Evolutionary conservation across 306 rosid species (phyloP).

Genomic region (Begonia masoniana): DNA sequence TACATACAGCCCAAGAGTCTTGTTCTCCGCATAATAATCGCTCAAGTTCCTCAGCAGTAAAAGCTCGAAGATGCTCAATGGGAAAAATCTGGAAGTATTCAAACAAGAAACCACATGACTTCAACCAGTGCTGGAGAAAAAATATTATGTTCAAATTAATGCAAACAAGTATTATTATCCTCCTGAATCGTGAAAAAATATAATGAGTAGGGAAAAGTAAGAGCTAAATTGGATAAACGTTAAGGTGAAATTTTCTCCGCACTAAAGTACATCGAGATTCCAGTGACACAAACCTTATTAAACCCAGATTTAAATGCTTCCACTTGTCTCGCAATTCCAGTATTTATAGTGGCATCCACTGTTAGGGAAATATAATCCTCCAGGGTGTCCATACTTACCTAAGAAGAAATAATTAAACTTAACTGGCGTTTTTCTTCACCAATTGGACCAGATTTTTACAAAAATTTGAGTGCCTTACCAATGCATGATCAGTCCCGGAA

Average conservation of each 20-base stretch:
- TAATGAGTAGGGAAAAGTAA: neutral
- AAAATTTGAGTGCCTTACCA: constrained; percentile 29
- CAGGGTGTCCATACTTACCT: constrained; percentile 73
- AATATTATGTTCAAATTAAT: neutral
- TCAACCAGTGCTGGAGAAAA: neutral
- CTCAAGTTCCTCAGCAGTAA: constrained; percentile 80
- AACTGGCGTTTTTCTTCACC: too few relatives aligned
- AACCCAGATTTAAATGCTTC: constrained; percentile 91
- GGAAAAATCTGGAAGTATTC: constrained; percentile 55
- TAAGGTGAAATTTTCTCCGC: neutral
- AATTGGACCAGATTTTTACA: too few relatives aligned
- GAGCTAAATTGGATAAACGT: neutral
- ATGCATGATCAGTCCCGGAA: constrained; percentile 34
- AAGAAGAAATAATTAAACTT: constrained; percentile 11
- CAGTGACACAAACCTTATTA: constrained; percentile 45
- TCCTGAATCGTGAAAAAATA: neutral
- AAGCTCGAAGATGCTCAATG: constrained; percentile 57
- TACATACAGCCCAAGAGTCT: constrained; percentile 81
- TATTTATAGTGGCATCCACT: constrained; percentile 56
- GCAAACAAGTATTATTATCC: too few relatives aligned
- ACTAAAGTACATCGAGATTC: constrained; percentile 6
- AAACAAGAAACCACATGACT: neutral
- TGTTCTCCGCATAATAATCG: constrained; percentile 76
- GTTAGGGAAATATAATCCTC: constrained; percentile 61
- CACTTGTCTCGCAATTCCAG: constrained; percentile 82